phyloP scores from a whole-genome alignment of 805 yeast genomes.

The Wickerhamia fluorescens region DNA sequence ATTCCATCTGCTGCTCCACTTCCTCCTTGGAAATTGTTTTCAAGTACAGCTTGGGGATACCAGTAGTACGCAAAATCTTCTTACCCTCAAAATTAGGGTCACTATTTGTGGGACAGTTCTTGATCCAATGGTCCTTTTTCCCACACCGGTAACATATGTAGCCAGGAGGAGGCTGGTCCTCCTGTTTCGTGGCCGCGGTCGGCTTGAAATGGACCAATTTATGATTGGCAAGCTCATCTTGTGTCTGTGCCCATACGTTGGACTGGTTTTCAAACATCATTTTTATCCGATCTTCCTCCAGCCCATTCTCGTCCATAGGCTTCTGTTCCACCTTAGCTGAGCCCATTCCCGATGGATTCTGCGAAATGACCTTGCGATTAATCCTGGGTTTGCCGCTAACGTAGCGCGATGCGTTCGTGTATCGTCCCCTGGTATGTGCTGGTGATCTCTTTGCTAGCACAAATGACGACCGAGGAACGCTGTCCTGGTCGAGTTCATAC shows the following conservation, averaged over 20 bases:
- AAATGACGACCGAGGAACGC: slow-evolving; percentile 83
- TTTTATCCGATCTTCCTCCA: slow-evolving; percentile 84
- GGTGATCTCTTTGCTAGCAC: slow-evolving; percentile 81
- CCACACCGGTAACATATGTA: slow-evolving; percentile 97
- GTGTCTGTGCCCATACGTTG: slow-evolving; percentile 92
- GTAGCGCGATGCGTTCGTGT: slow-evolving; percentile 54
- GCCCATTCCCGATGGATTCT: slow-evolving; percentile 13
- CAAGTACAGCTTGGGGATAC: slow-evolving; percentile 92
- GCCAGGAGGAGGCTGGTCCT: slow-evolving; percentile 88
- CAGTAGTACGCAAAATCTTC: slow-evolving; percentile 86
- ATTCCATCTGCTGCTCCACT: slow-evolving; percentile 43
- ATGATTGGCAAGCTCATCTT: slow-evolving; percentile 81
- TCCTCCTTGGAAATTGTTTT: slow-evolving; percentile 79
- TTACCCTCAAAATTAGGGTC: slow-evolving; percentile 95
- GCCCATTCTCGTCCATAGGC: slow-evolving; percentile 36
- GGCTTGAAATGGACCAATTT: slow-evolving; percentile 62
- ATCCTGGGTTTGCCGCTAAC: slow-evolving; percentile 63
- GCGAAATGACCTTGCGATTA: slow-evolving; percentile 34
- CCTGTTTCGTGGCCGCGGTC: slow-evolving; percentile 27
- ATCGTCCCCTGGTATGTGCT: slow-evolving; percentile 33
- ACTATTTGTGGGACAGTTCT: slow-evolving; percentile 87
- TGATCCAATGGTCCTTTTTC: slow-evolving; percentile 88
- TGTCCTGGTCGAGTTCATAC: slow-evolving; percentile 81
- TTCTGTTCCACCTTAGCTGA: slow-evolving; percentile 6
- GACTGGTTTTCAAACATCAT: slow-evolving; percentile 91